Conservation (phyloP, 441 rosid species). For the Pelargonium fulgidum region DNA sequence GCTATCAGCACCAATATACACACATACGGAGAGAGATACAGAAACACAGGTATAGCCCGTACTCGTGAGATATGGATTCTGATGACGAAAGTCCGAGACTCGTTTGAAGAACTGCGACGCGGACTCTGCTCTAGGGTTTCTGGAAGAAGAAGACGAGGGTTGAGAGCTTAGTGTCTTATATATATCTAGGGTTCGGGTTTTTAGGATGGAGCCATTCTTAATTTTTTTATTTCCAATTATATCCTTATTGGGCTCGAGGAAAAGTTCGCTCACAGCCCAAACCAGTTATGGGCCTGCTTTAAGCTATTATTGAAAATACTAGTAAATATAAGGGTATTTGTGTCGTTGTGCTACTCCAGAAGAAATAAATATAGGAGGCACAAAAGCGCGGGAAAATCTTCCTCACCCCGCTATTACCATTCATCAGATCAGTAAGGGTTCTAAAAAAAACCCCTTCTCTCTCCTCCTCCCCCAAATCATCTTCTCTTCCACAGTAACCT, state of each 20-base stretch:
- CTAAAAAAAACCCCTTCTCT: conserved; percentile 2
- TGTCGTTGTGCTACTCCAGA: neutral
- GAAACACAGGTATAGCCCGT: neutral
- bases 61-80: conserved; percentile 9
- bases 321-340: neutral
- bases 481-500: neutral
- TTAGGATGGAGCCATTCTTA: neutral
- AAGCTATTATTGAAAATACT: neutral
- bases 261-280: neutral
- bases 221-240: neutral
- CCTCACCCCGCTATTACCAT: neutral
- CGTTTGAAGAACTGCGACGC: neutral
- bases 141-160: neutral
- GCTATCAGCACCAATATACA: neutral
- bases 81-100: neutral
- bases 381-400: conserved; percentile 34
- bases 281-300: neutral
- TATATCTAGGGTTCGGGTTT: conserved; percentile 26
- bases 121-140: conserved; percentile 7
- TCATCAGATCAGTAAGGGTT: neutral
- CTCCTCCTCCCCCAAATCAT: neutral
- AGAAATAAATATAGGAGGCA: neutral
- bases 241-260: neutral
- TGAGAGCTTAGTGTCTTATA: neutral
- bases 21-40: neutral